phyloP scores from a whole-genome alignment of 2,329 filamentous ascomycete species.

The Pseudocercospora pini-densiflorae region DNA sequence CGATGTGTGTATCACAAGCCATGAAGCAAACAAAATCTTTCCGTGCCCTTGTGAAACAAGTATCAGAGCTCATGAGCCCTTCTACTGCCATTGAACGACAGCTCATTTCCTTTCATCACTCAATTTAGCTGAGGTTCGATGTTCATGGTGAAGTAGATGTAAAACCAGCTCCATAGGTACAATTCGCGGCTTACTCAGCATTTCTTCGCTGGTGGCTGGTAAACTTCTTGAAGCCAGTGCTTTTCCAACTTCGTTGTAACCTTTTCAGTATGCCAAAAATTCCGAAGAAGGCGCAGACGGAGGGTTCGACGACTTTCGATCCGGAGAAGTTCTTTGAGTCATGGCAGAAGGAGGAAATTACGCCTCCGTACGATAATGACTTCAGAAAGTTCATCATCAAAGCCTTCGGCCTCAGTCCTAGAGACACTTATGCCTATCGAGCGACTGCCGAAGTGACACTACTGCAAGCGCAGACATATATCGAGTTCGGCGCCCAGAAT shows the following conservation, averaged over 20 bases:
- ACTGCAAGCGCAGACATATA: constrained; percentile 54
- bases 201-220: background rate
- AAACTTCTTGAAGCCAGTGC: background rate
- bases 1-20: background rate
- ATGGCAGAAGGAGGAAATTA: constrained; percentile 47
- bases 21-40: constrained; percentile 3
- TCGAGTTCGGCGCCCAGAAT: constrained; percentile 51
- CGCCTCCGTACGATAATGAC: constrained; percentile 46
- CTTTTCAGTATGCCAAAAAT: constrained; percentile 35
- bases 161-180: background rate
- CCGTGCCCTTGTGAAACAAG: background rate
- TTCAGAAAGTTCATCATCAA: constrained; percentile 52
- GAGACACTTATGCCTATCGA: constrained; percentile 57
- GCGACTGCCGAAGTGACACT: constrained; percentile 58
- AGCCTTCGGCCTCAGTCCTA: constrained; percentile 51
- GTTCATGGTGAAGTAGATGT: background rate
- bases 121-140: no score
- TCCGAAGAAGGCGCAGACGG: constrained; percentile 41
- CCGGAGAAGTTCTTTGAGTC: constrained; percentile 51
- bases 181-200: background rate
- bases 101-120: background rate
- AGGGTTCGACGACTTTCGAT: constrained; percentile 50
- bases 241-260: background rate
- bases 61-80: background rate
- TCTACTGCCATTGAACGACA: background rate